Evolutionary conservation across 768 basidiomycete species (phyloP), one percentile per base, ranked within the genome.

Genomic region (Termitomyces sp.): DNA sequence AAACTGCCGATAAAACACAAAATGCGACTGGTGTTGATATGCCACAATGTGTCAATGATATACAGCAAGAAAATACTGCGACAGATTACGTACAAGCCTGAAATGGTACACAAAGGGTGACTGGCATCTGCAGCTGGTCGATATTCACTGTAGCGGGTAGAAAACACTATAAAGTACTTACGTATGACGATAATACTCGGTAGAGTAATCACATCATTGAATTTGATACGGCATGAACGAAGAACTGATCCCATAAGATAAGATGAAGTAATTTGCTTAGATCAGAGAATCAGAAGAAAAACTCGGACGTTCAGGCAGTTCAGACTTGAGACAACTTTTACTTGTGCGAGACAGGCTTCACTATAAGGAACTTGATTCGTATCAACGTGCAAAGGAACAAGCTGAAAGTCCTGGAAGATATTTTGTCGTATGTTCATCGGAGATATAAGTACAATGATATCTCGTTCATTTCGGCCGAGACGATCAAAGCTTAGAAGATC

Each of bases 401-500:
- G 9, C 20, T 52, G 34, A 20, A 57, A 43, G 37, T 40, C 37
- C 20, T 36, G 17, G 32, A 32, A 29, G 15, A 34, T 11, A 17
- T 34, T 60, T 43, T 57, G 29, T 38, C 15, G 34, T 14, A 34
- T 15, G 20, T 47, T 45, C 9, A 15, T 36, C 12, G 6, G 25
- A 47, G 45, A 55, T 57, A 57, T 42, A 37, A 48, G 20, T 57
- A 52, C 56, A 62, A 38, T 17, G 9, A 31, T 48, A 50, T 50
- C 25, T 25, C 51, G 17, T 48, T 48, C 3, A 32, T 8, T 17
- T 59, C 38, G n/a, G n/a, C 50, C 6, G 51, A 53, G 4, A 6
- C 14, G 36, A 17, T 68, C 51, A 71, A 43, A 71, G 66, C 63
- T 71, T 72, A 25, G 71, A 55, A 47, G 62, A 29, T 17, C 62